Evolutionary conservation across 805 yeast species (phyloP), one percentile per base, ranked within the genome.

Genomic region (Scheffersomyces ergatensis): DNA sequence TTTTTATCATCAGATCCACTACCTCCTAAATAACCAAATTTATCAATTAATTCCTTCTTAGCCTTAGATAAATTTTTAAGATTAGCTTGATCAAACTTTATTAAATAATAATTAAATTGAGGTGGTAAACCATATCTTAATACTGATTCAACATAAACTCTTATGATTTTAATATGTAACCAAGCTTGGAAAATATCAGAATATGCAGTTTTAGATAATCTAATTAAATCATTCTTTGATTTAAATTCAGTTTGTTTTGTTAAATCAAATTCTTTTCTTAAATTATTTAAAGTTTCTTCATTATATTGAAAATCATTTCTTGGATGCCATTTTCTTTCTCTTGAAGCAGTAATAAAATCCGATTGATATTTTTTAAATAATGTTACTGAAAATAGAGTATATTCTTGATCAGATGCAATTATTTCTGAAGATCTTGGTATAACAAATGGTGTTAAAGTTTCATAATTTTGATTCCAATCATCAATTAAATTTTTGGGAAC

Each of bases 41-140:
- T 81, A 33, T 73, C 74, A 34, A 86, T 67, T 47, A 93, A 74
- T 49, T 83, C 86, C 44, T 75, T 67, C 64, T 84, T 89, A 34
- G 89, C 81, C 62, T 76, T 79, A 23, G 66, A 69, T 17, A 76
- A 50, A 20, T 62, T 59, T 49, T 70, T 70, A 14, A 56, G 45
- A 44, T 52, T 58, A 24, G 50, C 24, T 31, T 72, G 57, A 16
- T 69, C 61, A 51, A 85, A 57, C 47, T 70, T 70, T 34, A 80
- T 55, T 39, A 74, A 61, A 50, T 54, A 77, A 37, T 73, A 67
- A 56, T 80, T 77, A 62, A 92, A 93, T 54, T 84, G 85, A 23
- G 98, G 97, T 26, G 99, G 99, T 49, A 93, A 77, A 0, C 99
- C 99, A 62, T 93, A 93, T 65, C 99, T 83, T 61, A 93, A 76